Base-by-base conservation (phyloP, 2,329 filamentous ascomycete species). In the Aureobasidium sp. region DNA sequence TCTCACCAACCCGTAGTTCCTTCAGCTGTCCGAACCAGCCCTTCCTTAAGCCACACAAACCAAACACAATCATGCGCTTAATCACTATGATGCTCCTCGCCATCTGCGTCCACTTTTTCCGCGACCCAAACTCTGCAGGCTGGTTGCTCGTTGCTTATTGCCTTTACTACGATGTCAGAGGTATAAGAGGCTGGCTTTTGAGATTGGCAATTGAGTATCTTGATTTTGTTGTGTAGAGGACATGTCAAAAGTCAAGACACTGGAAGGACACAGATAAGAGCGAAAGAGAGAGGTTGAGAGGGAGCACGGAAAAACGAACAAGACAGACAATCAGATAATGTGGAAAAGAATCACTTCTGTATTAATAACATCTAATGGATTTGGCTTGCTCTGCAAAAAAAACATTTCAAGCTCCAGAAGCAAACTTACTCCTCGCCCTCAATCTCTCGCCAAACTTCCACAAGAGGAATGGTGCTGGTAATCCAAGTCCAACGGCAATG, bases 401-500 rank as follows among this genome's bases (percentile, higher is more conserved):
- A 21, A n/a, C n/a, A n/a, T n/a, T n/a, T 21, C 21, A 21, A 21
- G 21, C 21, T 21, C 21, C 21, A 21, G 21, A 21, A 21, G 21
- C 21, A 21, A 21, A 21, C 21, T 21, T 21, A 25, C n/a, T 55
- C 34, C 30, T 60, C 21, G 25, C 67, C 39, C 72, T 64, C 64
- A 77, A 62, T 37, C 63, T 68, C 50, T 72, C 70, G 3, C 76
- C 76, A 65, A 73, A 76, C 62, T 72, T 74, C 21, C n/a, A 25
- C 8, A 44, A 8, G 4, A 21, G 41, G 41, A 27, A 27, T n/a
- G 9, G 41, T 13, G 76, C 77, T 1, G 81, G 76, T 54, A 80
- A 72, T 0, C 81, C 81, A 42, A 86, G 67, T 0, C 69, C 79
- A 6, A 86, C 66, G 0, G 78, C 79, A 29, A 85, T 71, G 59